These are phyloP conservation scores for Triticum monococcum DNA, from an alignment of 176 grass and related monocot species.

Conservation along the genomic window DNA sequence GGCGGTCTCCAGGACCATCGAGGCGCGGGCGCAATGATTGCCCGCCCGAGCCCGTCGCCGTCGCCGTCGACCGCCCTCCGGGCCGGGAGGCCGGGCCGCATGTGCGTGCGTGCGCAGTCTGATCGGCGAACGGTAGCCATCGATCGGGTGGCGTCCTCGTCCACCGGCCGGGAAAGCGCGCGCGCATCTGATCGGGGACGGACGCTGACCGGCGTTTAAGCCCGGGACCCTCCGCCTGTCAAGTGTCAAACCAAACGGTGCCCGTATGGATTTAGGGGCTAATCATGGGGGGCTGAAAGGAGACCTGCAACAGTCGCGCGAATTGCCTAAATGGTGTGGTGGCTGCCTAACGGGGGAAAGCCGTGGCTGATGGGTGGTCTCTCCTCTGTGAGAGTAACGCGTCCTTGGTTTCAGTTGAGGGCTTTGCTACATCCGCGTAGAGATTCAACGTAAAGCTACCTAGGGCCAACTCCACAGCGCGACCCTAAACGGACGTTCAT, in stretches of 20 bases:
- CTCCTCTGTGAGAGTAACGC: neutral
- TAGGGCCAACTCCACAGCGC: too few species aligned
- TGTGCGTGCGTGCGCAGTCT: neutral
- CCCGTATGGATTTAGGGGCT: neutral
- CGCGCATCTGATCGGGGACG: slow-evolving; percentile 18
- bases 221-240: neutral
- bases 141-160: neutral
- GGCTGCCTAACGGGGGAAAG: neutral
- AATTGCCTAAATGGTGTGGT: neutral
- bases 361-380: neutral
- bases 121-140: neutral
- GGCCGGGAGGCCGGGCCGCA: neutral
- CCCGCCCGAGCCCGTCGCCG: neutral
- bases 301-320: neutral
- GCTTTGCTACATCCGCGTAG: too few species aligned
- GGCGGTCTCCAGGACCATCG: neutral
- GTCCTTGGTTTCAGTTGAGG: neutral
- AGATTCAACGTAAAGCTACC: too few species aligned
- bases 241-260: neutral
- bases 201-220: slow-evolving; percentile 8
- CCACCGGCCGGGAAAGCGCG: neutral
- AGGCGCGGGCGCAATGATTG: neutral
- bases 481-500: accelerated
- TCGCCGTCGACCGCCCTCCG: neutral
- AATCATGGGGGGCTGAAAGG: neutral